Percentiles rank a stretch among this genome's conserved stretches.
phyloP scores from a whole-genome alignment of 2,329 filamentous ascomycete genomes.

The Diaporthe sp. region DNA sequence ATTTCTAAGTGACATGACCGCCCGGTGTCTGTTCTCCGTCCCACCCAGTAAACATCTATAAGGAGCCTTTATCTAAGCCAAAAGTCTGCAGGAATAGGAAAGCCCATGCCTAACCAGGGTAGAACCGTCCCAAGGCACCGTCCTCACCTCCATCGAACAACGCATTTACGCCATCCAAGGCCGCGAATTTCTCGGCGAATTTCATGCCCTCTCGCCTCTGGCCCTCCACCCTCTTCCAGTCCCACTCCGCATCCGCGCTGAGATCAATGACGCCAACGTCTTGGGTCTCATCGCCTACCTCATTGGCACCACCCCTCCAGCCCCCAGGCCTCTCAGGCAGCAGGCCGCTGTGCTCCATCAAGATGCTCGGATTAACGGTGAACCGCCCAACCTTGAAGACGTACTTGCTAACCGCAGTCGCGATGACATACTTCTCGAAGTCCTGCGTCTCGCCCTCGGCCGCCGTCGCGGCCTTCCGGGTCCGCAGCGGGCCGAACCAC shows the following conservation, averaged over 20 bases:
- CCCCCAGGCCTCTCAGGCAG: conserved; percentile 80
- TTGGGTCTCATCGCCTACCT: conserved; percentile 51
- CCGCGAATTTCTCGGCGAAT: conserved; percentile 67
- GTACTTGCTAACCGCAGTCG: conserved; percentile 82
- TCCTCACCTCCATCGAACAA: conserved; percentile 66
- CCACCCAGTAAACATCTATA: neutral
- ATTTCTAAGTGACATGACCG: neutral
- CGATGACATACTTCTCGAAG: conserved; percentile 75
- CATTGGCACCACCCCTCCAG: conserved; percentile 64
- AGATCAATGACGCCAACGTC: conserved; percentile 47
- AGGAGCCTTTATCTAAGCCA: neutral
- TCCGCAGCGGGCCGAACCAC: conserved; percentile 47
- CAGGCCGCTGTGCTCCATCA: conserved; percentile 78
- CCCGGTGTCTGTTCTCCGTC: neutral
- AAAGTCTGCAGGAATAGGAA: conserved; percentile 1
- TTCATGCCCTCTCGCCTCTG: conserved; percentile 68
- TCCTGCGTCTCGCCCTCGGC: conserved; percentile 54
- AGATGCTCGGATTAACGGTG: conserved; percentile 85
- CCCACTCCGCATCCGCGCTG: conserved; percentile 59
- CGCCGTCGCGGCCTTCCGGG: conserved; percentile 54
- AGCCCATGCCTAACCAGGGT: conserved; percentile 24
- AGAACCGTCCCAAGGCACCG: conserved; percentile 64
- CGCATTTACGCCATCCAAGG: conserved; percentile 65
- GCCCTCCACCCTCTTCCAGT: conserved; percentile 70
- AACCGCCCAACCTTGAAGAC: conserved; percentile 85